Conservation (phyloP, 176 grass and related monocot species). For the Zoysia pacifica region DNA sequence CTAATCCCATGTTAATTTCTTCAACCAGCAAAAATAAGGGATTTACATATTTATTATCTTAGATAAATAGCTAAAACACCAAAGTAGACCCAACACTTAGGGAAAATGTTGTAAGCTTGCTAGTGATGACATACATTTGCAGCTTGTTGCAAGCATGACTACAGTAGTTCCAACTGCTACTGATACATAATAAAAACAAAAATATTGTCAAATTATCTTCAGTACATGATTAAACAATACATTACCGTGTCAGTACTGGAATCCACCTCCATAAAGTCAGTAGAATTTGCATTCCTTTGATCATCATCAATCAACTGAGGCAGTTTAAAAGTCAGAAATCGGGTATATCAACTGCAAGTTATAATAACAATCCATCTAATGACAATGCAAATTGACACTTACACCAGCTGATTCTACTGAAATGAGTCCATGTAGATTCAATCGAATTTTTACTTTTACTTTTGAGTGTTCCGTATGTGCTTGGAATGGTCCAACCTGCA, state of each 20-base stretch:
- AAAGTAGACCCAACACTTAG: not conserved
- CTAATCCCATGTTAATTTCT: constrained; percentile 21
- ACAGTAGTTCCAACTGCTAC: constrained; percentile 10
- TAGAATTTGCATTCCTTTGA: constrained; percentile 44
- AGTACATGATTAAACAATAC: constrained; percentile 19
- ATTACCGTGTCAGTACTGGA: constrained; percentile 41
- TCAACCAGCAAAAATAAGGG: constrained; percentile 14
- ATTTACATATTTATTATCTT: constrained; percentile 18
- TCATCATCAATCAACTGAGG: constrained; percentile 67
- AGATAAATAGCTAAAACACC: constrained; percentile 19
- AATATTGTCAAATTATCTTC: not conserved
- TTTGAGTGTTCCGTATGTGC: constrained; percentile 56
- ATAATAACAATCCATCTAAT: constrained; percentile 17
- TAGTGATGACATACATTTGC: constrained; percentile 12
- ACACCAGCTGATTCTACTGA: constrained; percentile 83
- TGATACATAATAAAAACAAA: constrained; percentile 16
- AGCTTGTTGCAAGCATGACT: constrained; percentile 9
- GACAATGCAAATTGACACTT: constrained; percentile 47
- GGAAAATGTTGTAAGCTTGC: constrained; percentile 21
- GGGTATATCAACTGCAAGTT: not conserved
- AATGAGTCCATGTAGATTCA: constrained; percentile 96
- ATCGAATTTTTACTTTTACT: constrained; percentile 81
- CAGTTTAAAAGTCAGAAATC: constrained; percentile 42
- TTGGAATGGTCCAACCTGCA: constrained; percentile 93
- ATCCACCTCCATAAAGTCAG: constrained; percentile 61